A percentile compares a stretch with the other conserved stretches of the same genome.
Conservation (phyloP, 1,284 basidiomycete species). For the Coriolopsis trogii region DNA sequence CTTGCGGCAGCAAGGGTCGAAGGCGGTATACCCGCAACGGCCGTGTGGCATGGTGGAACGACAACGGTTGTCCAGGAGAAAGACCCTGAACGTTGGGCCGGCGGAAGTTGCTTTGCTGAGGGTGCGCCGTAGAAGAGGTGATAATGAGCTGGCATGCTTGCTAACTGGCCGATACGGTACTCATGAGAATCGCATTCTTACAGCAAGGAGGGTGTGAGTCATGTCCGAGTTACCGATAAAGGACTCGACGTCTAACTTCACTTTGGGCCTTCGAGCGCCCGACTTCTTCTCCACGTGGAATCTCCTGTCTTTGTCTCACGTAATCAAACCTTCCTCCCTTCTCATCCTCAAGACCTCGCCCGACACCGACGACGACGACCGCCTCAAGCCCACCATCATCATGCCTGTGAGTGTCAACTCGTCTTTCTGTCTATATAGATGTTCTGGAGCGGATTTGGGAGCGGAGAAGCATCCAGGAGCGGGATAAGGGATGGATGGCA, state of each 20-base stretch:
- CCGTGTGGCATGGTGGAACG: no score
- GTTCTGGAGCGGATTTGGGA: conserved; percentile 12
- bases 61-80: no score
- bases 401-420: conserved; percentile 32
- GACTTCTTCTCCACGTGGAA: conserved; percentile 11
- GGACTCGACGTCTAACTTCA: no score
- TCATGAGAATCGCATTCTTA: no score
- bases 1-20: conserved; percentile 64
- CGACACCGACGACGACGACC: conserved; percentile 30
- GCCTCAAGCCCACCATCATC: conserved; percentile 30
- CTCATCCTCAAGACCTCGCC: conserved; percentile 10
- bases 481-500: conserved; percentile 29
- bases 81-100: no score
- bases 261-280: background rate
- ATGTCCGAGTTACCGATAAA: background rate
- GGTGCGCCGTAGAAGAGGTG: conserved; percentile 16
- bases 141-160: conserved; percentile 6
- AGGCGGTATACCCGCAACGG: no score
- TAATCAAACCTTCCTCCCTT: conserved; percentile 20
- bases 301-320: conserved; percentile 16
- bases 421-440: conserved; percentile 1
- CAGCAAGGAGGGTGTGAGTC: background rate
- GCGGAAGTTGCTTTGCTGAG: conserved; percentile 4
- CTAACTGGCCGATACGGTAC: background rate
- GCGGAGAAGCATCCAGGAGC: conserved; percentile 14